Evolutionary conservation across 1,284 basidiomycete species (phyloP).

Genomic region (Leccinum subrobustum): DNA sequence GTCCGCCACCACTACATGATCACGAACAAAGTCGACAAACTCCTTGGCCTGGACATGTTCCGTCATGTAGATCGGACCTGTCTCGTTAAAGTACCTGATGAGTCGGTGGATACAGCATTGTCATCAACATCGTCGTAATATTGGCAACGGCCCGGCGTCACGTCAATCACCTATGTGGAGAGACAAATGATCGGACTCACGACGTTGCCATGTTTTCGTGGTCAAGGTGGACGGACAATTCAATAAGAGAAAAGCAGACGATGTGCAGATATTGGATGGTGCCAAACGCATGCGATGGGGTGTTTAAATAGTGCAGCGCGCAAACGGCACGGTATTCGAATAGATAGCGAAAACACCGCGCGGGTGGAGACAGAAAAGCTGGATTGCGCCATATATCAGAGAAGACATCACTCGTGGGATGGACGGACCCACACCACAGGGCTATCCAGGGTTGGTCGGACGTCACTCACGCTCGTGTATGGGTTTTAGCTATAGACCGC

Average conservation of each 20-base stretch:
- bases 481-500: neutral
- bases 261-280: neutral
- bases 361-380: neutral
- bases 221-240: neutral
- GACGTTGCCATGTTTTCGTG: neutral
- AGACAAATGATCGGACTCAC: neutral
- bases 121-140: neutral
- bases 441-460: slow-evolving; percentile 2
- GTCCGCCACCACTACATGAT: slow-evolving; percentile 2
- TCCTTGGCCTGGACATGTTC: slow-evolving; percentile 11
- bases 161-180: neutral
- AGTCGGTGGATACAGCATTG: neutral
- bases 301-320: neutral
- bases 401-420: neutral
- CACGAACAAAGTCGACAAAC: slow-evolving; percentile 6
- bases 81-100: slow-evolving; percentile 12
- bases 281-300: neutral
- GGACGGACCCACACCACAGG: slow-evolving; percentile 3
- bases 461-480: neutral
- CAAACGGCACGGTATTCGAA: neutral
- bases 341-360: neutral
- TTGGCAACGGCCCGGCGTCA: neutral
- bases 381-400: neutral
- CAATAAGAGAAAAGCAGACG: neutral
- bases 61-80: slow-evolving; percentile 7